Percentiles rank a stretch among this genome's conserved stretches.
Conservation (phyloP, 2,329 filamentous ascomycete genomes). For the Cytospora mali region DNA sequence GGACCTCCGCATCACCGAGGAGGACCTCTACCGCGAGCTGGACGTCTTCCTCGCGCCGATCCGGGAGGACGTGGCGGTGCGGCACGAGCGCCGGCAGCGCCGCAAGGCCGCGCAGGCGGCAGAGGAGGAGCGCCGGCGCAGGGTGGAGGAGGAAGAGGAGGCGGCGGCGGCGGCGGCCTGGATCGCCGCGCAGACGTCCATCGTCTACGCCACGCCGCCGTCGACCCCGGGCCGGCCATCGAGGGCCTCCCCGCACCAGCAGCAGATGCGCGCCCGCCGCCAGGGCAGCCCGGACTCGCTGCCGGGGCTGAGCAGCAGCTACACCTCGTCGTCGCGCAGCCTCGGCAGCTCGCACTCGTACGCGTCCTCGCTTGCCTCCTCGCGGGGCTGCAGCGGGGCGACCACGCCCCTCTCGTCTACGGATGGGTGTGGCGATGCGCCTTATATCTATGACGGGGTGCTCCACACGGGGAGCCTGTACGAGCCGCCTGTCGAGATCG, state of each 20-base stretch:
- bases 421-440: conserved; percentile 42
- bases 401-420: conserved; percentile 52
- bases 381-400: conserved; percentile 39
- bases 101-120: conserved; percentile 38
- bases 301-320: conserved; percentile 46
- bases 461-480: conserved; percentile 45
- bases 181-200: conserved; percentile 31
- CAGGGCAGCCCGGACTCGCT: conserved; percentile 26
- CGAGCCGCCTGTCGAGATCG: conserved; percentile 53
- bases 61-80: conserved; percentile 59
- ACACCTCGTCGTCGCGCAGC: conserved; percentile 45
- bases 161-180: conserved; percentile 38
- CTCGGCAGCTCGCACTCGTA: conserved; percentile 54
- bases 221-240: conserved; percentile 44
- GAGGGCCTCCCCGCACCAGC: conserved; percentile 33
- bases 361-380: conserved; percentile 37
- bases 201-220: conserved; percentile 50
- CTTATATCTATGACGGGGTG: conserved; percentile 42
- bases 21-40: conserved; percentile 85
- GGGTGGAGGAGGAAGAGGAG: conserved; percentile 47
- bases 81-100: conserved; percentile 53
- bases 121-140: conserved; percentile 36
- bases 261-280: background rate
- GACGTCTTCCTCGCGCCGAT: conserved; percentile 89
- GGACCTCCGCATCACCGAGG: conserved; percentile 83